phyloP scores from a whole-genome alignment of 2,329 filamentous ascomycete species.

The Colletotrichum tropicale region DNA sequence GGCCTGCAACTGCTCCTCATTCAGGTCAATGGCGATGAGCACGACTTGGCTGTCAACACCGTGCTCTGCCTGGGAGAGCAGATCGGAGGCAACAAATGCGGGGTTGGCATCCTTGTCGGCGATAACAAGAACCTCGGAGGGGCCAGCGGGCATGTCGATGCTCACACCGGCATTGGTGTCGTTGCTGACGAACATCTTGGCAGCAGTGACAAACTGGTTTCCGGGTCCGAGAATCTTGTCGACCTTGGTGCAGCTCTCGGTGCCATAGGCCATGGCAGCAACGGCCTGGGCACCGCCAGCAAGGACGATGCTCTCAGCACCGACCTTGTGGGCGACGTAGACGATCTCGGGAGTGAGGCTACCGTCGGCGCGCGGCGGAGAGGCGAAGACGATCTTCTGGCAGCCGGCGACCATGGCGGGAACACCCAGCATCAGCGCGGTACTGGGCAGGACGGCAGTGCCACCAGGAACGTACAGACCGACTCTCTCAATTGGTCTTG shows the following conservation, averaged over 20 bases:
- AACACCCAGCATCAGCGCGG: slow-evolving; percentile 96
- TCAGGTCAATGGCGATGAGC: slow-evolving; percentile 82
- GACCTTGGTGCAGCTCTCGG: slow-evolving; percentile 91
- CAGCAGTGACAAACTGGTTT: slow-evolving; percentile 98
- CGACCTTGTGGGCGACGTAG: slow-evolving; percentile 95
- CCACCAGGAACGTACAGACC: slow-evolving; percentile 95
- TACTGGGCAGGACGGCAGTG: slow-evolving; percentile 95
- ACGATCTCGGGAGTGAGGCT: slow-evolving; percentile 96
- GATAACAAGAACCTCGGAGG: slow-evolving; percentile 95
- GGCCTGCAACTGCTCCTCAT: slow-evolving; percentile 72
- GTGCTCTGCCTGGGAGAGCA: slow-evolving; percentile 95
- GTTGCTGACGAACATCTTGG: slow-evolving; percentile 98
- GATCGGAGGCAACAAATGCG: slow-evolving; percentile 92
- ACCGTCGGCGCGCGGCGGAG: slow-evolving; percentile 87
- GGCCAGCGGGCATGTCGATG: slow-evolving; percentile 98
- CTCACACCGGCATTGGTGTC: slow-evolving; percentile 94
- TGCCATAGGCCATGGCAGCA: slow-evolving; percentile 96
- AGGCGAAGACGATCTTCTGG: slow-evolving; percentile 91
- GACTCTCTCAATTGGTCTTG: slow-evolving; percentile 91
- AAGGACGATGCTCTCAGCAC: slow-evolving; percentile 93
- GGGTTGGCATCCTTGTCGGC: slow-evolving; percentile 89
- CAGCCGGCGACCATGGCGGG: slow-evolving; percentile 98
- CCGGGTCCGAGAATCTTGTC: slow-evolving; percentile 98
- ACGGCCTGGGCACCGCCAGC: slow-evolving; percentile 96
- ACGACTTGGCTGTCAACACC: slow-evolving; percentile 96